phyloP scores from a whole-genome alignment of 1,284 basidiomycete genomes.

The Kwoniella shivajii region DNA sequence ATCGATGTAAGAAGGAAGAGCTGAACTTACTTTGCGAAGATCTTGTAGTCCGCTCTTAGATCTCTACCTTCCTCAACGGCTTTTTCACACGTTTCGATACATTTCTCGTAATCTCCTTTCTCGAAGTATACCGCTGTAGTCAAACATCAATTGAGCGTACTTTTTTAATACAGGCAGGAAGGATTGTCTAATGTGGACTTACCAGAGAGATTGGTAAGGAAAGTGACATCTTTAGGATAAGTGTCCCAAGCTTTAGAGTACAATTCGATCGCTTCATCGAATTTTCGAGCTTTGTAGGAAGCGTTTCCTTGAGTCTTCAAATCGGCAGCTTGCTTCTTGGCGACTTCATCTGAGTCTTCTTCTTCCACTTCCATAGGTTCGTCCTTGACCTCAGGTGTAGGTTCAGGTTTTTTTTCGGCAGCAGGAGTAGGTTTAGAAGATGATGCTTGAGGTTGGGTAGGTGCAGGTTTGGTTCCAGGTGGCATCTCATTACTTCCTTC shows the following conservation, averaged over 20 bases:
- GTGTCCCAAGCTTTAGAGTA: conserved; percentile 90
- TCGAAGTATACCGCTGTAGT: conserved; percentile 84
- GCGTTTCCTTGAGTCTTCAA: conserved; percentile 77
- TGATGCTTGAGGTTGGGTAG: conserved; percentile 13
- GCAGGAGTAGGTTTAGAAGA: conserved; percentile 16
- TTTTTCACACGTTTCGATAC: conserved; percentile 89
- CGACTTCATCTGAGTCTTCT: conserved; percentile 68
- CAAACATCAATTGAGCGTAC: too few species aligned
- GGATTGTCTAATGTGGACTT: conserved; percentile 37
- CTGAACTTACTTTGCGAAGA: conserved; percentile 58
- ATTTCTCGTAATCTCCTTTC: conserved; percentile 84
- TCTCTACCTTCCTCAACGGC: conserved; percentile 90
- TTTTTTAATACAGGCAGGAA: background rate
- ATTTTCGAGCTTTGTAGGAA: conserved; percentile 82
- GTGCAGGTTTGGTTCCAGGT: conserved; percentile 57
- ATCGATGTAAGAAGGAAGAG: background rate
- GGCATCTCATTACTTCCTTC: conserved; percentile 83
- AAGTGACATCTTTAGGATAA: conserved; percentile 91
- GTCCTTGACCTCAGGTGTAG: conserved; percentile 50
- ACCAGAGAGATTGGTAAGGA: conserved; percentile 87
- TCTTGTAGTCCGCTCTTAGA: conserved; percentile 61
- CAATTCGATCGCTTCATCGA: conserved; percentile 69
- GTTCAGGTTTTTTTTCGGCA: conserved; percentile 51
- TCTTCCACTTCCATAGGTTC: conserved; percentile 62
- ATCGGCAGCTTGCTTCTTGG: conserved; percentile 72